Conservation (phyloP, 2,329 filamentous ascomycete species). For the Ceratocystis alfenasii region DNA sequence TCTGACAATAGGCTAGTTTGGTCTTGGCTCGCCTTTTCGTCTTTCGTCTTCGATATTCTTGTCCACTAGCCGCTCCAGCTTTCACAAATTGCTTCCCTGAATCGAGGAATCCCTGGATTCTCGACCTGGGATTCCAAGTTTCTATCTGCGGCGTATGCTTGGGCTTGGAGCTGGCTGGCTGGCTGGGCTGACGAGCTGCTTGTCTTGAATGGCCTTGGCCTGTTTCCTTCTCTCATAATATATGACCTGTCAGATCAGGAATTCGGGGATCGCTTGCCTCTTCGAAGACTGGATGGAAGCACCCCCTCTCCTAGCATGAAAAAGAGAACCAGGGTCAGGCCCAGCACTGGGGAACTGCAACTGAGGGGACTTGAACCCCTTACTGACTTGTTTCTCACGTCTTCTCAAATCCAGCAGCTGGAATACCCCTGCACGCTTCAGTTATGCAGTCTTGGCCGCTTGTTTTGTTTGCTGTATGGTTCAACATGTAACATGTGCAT, state of each 20-base stretch:
- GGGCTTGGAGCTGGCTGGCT: too few species aligned
- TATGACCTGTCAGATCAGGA: neutral
- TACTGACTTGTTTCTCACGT: too few species aligned
- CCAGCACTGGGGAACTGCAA: too few species aligned
- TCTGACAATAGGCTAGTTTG: neutral
- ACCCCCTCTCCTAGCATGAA: too few species aligned
- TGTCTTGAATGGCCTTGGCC: too few species aligned
- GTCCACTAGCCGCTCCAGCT: neutral
- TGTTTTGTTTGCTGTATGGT: neutral
- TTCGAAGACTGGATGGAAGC: too few species aligned
- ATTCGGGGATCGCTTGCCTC: too few species aligned
- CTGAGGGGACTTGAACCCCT: neutral
- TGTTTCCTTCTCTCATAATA: too few species aligned
- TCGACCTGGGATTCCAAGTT: neutral
- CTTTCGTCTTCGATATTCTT: neutral
- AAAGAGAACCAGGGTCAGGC: too few species aligned
- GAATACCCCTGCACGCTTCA: neutral
- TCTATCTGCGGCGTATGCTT: too few species aligned
- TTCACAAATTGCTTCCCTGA: neutral
- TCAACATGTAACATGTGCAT: neutral
- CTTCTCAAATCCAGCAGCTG: too few species aligned
- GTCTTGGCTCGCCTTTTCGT: neutral
- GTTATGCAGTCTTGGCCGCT: neutral
- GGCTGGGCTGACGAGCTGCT: too few species aligned
- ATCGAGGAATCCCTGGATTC: neutral